Evolutionary conservation across 805 yeast species (phyloP), one percentile per base, ranked within the genome.

Genomic region (Komagataella ulmi): DNA sequence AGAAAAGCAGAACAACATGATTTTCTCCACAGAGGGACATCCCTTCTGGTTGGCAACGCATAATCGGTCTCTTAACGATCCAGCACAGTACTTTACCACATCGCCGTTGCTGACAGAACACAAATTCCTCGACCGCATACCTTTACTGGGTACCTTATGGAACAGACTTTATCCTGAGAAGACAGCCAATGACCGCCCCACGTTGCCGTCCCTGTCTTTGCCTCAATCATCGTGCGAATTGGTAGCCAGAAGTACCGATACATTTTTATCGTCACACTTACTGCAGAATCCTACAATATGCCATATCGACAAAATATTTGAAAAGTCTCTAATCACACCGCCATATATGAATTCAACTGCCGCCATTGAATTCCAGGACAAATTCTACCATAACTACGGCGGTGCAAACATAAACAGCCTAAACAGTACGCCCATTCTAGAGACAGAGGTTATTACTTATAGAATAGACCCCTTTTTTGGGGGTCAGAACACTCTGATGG

Each of bases 1-100:
- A 1, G 65, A 65, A 2, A 58, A 63, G 17, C 65, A 70, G 24
- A 65, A 70, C 36, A 66, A 64, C 47, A 54, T 64, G 3, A 65
- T 84, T 48, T 85, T 89, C 64, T 78, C 91, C 10, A 90, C 98
- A 0, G 98, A 90, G 60, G 97, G 90, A 0, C 98, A 90, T 64
- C 96, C 96, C 3, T 63, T 89, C 55, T 88, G 96, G 95, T 71
- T 76, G 51, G 14, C n/a, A 30, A 30, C 40, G 14, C 77, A 77
- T 48, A 55, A 65, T 4, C 19, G 12, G n/a, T 44, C 46, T 44
- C 46, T 19, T 7, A 44, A 44, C 10, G 46, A 46, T 14, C 21
- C 48, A 44, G 24, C 48, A 8, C 46, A 17, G 17, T 19, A 17
- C n/a, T 21, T 44, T 36, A 49, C n/a, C 44, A 44, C 30, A 48